Evolutionary conservation across 2,329 filamentous ascomycete genomes (phyloP).

Genomic region (Colletotrichum endophyticum): DNA sequence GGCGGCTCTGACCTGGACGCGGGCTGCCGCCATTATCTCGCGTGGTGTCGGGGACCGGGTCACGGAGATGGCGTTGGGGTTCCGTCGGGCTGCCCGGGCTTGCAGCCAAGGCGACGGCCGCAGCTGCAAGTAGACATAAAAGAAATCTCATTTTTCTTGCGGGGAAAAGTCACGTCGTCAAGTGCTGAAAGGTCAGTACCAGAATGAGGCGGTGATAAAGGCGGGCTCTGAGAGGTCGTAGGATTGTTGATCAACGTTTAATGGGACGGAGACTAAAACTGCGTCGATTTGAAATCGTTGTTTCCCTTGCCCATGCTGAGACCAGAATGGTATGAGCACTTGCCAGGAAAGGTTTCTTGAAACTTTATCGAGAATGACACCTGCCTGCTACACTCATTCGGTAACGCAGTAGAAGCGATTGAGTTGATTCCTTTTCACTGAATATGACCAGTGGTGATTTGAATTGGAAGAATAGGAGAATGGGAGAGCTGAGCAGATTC

Average conservation of each 20-base stretch:
- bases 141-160: background rate
- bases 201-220: background rate
- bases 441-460: background rate
- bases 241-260: background rate
- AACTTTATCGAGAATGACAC: background rate
- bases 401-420: background rate
- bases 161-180: background rate
- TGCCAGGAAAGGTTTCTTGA: background rate
- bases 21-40: background rate
- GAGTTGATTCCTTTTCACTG: background rate
- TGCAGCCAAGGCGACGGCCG: background rate
- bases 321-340: background rate
- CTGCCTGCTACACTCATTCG: background rate
- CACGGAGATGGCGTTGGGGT: background rate
- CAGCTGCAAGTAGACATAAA: background rate
- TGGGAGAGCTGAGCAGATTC: accelerated
- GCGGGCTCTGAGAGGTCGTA: background rate
- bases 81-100: background rate
- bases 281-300: background rate
- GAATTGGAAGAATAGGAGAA: background rate
- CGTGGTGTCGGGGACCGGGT: background rate
- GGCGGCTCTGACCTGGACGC: background rate
- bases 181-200: background rate
- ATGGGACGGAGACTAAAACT: background rate
- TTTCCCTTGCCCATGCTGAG: background rate